A percentile compares a stretch with the other conserved stretches of the same genome.
Evolutionary conservation across 768 basidiomycete genomes (phyloP).

Genomic region (Suillus decipiens): DNA sequence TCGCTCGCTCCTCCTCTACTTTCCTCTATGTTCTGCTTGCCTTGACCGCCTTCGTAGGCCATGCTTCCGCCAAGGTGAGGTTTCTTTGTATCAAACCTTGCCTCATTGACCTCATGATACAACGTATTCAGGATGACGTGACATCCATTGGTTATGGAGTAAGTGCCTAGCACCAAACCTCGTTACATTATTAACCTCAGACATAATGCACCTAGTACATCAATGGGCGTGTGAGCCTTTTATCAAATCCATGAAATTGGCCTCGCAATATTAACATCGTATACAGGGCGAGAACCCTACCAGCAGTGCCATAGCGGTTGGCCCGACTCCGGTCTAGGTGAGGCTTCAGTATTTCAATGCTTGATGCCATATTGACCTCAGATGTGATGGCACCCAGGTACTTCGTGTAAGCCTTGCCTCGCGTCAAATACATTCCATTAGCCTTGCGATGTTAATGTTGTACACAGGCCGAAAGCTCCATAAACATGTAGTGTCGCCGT

Average conservation of each 20-base stretch:
- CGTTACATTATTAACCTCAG: neutral
- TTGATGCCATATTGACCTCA: neutral
- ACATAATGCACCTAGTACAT: neutral
- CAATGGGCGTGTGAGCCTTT: neutral
- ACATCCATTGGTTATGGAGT: neutral
- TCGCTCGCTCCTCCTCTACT: constrained; percentile 2
- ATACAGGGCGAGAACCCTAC: neutral
- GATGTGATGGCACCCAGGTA: neutral
- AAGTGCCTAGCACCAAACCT: neutral
- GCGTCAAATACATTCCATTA: neutral
- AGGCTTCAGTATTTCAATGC: neutral
- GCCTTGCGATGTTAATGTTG: neutral
- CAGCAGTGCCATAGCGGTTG: too few species aligned
- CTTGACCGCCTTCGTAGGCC: neutral
- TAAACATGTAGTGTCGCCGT: neutral
- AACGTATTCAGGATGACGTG: neutral
- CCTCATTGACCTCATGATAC: neutral
- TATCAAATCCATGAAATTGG: neutral
- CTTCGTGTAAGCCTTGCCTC: neutral
- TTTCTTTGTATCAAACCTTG: too few species aligned
- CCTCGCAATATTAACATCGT: neutral
- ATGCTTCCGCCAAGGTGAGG: neutral
- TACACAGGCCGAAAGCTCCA: neutral
- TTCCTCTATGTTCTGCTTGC: constrained; percentile 7
- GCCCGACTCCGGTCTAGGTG: neutral